phyloP scores from a whole-genome alignment of 495 filamentous ascomycete genomes.

The Lasiosphaeriaceae sp. region DNA sequence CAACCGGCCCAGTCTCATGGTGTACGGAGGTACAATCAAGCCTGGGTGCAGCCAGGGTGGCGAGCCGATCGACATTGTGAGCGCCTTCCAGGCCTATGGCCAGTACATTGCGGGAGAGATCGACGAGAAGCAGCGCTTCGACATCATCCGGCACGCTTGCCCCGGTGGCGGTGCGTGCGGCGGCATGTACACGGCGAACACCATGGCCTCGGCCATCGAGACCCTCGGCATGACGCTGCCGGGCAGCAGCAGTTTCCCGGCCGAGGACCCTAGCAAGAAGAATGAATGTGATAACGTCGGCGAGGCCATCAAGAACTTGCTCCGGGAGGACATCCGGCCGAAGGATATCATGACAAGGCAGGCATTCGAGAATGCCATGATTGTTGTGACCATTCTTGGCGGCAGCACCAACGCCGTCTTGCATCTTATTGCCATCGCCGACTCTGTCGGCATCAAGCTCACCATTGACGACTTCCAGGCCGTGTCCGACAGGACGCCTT shows the following conservation, averaged over 20 bases:
- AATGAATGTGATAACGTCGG: conserved; percentile 83
- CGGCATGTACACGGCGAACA: conserved; percentile 99
- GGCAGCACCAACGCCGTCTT: conserved; percentile 97
- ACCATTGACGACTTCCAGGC: conserved; percentile 97
- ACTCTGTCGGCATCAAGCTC: conserved; percentile 88
- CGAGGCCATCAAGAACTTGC: conserved; percentile 77
- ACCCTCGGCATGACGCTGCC: conserved; percentile 93
- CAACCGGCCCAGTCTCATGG: conserved; percentile 92
- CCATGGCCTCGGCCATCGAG: conserved; percentile 97
- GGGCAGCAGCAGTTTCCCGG: conserved; percentile 88
- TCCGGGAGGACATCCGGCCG: conserved; percentile 85
- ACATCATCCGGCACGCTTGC: conserved; percentile 93
- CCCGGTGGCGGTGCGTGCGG: conserved; percentile 92
- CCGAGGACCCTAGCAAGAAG: conserved; percentile 79
- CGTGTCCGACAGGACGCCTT: conserved; percentile 85
- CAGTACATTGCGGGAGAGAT: conserved; percentile 92
- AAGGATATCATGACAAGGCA: conserved; percentile 85
- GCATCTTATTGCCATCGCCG: conserved; percentile 93
- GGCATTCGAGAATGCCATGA: conserved; percentile 96
- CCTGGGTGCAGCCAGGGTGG: conserved; percentile 79
- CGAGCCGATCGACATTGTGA: conserved; percentile 86
- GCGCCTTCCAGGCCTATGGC: conserved; percentile 96
- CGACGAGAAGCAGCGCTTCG: conserved; percentile 81
- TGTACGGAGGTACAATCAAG: conserved; percentile 93
- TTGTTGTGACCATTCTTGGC: conserved; percentile 88